These are phyloP conservation scores for Pseudogymnoascus sp. DNA, from an alignment of 2,329 filamentous ascomycete genomes.

Conservation along the genomic window DNA sequence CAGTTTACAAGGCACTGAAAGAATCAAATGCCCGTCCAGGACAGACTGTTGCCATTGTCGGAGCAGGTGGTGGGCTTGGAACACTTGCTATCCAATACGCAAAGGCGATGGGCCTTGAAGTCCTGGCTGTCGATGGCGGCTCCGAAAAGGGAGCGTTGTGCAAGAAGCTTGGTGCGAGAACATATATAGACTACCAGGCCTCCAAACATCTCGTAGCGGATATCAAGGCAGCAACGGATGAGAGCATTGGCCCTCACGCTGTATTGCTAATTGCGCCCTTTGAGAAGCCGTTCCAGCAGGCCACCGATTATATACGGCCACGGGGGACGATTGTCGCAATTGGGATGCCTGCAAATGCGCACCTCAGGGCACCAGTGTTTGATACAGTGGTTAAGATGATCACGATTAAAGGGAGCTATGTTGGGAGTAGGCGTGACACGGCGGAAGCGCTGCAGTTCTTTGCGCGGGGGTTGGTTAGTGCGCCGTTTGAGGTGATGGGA, in stretches of 20 bases:
- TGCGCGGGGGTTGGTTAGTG: conserved; percentile 73
- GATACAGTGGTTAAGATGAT: conserved; percentile 86
- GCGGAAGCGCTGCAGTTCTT: conserved; percentile 90
- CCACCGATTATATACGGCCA: conserved; percentile 71
- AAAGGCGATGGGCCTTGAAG: conserved; percentile 77
- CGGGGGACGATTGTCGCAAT: conserved; percentile 81
- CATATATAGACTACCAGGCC: conserved; percentile 74
- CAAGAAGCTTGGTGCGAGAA: conserved; percentile 59
- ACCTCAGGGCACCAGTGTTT: conserved; percentile 78
- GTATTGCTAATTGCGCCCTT: conserved; percentile 78
- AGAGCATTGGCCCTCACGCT: conserved; percentile 78
- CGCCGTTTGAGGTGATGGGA: conserved; percentile 78
- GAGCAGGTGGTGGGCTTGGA: conserved; percentile 77
- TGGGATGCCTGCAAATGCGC: conserved; percentile 75
- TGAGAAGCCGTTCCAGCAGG: conserved; percentile 95
- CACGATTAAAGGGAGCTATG: conserved; percentile 85
- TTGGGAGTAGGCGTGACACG: conserved; percentile 84
- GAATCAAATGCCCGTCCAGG: conserved; percentile 69
- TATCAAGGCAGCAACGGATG: conserved; percentile 71
- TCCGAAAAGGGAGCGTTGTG: conserved; percentile 71
- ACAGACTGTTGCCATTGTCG: conserved; percentile 75
- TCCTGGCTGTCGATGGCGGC: conserved; percentile 77
- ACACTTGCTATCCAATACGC: conserved; percentile 79
- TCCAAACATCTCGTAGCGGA: conserved; percentile 74
- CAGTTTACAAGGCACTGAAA: conserved; percentile 87